Percentiles rank a stretch among this genome's conserved stretches.
These are phyloP conservation scores for Ophiocordyceps australis DNA, from an alignment of 2,329 filamentous ascomycete genomes.

Conservation along the genomic window DNA sequence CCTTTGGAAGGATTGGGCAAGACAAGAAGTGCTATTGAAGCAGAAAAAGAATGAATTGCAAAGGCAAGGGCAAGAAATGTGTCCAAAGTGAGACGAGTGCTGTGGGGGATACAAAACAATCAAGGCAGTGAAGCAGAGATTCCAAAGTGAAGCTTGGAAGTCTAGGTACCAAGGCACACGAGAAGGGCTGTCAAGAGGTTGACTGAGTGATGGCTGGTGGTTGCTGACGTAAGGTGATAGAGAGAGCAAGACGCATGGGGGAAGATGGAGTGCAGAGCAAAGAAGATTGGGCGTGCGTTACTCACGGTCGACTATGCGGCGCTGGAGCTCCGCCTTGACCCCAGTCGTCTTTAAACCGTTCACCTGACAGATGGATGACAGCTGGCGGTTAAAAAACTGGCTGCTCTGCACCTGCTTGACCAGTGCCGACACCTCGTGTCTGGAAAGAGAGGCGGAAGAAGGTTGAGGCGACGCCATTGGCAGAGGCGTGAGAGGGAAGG, in stretches of 20 bases:
- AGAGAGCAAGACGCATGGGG: not conserved
- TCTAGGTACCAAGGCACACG: too few species aligned
- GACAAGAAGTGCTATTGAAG: too few species aligned
- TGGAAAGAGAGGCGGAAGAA: too few species aligned
- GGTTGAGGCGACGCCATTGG: too few species aligned
- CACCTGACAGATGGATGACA: slow-evolving; percentile 58
- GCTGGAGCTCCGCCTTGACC: slow-evolving; percentile 69
- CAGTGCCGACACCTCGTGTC: slow-evolving; percentile 24
- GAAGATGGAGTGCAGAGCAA: not conserved
- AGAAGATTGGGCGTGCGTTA: slow-evolving; percentile 10
- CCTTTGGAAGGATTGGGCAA: too few species aligned
- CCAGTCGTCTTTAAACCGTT: slow-evolving; percentile 65
- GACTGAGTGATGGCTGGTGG: not conserved
- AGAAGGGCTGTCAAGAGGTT: not conserved
- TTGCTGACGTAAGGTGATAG: not conserved
- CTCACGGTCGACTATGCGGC: slow-evolving; percentile 62
- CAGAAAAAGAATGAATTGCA: too few species aligned
- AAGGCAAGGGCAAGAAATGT: too few species aligned
- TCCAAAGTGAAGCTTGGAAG: too few species aligned
- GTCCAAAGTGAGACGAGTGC: too few species aligned
- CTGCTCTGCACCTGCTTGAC: slow-evolving; percentile 23
- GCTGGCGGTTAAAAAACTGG: slow-evolving; percentile 37
- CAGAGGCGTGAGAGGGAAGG: too few species aligned
- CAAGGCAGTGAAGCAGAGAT: too few species aligned
- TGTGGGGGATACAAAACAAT: too few species aligned